phyloP scores from a whole-genome alignment of 352 stramenopile species.

The Phytophthora aleatoria region DNA sequence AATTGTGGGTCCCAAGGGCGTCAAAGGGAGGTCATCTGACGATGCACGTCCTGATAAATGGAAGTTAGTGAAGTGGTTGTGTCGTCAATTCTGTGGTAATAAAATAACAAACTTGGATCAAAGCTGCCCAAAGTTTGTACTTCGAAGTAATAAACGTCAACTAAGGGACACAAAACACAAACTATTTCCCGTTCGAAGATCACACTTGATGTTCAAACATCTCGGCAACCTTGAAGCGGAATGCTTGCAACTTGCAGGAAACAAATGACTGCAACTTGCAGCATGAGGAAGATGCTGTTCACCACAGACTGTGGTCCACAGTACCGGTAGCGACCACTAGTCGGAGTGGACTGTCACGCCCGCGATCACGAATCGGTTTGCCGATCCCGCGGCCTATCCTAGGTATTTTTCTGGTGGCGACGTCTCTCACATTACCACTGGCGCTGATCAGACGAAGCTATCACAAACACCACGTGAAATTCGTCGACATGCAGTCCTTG shows the following conservation, averaged over 20 bases:
- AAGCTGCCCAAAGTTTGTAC: no score
- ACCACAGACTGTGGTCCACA: neutral
- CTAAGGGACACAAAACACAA: no score
- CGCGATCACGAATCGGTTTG: conserved; percentile 2
- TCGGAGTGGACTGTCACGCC: conserved; percentile 1
- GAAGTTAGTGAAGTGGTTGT: conserved; percentile 2
- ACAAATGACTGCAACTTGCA: neutral
- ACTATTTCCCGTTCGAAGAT: no score
- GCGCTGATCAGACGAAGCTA: neutral
- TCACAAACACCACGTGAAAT: neutral
- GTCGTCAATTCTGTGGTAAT: neutral
- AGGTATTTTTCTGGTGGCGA: conserved; percentile 13
- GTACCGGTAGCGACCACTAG: neutral
- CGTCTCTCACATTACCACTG: neutral
- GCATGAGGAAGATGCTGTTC: neutral
- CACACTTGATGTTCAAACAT: neutral
- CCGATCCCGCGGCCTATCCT: conserved; percentile 3
- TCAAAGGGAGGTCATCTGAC: conserved; percentile 15
- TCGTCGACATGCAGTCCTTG: neutral
- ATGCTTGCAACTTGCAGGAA: no score
- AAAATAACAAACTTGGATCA: neutral
- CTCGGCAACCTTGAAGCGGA: no score
- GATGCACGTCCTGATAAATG: conserved; percentile 21
- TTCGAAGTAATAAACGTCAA: no score
- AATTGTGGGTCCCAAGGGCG: conserved; percentile 14